phyloP scores from a whole-genome alignment of 495 filamentous ascomycete genomes.

The Lophium mytilinum region DNA sequence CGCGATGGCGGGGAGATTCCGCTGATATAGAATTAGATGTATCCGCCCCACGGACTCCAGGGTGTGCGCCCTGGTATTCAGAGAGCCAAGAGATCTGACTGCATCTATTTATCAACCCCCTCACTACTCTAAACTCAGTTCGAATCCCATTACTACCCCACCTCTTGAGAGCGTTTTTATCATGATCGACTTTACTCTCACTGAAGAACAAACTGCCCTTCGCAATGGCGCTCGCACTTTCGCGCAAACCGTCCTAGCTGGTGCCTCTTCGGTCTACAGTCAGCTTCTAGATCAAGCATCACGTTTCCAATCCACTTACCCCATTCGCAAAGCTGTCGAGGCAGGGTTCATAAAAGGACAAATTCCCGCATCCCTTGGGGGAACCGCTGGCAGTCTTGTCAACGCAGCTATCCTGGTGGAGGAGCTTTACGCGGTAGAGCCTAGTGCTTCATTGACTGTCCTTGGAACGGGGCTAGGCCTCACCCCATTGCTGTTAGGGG shows the following conservation, averaged over 20 bases:
- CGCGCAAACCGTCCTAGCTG: constrained; percentile 32
- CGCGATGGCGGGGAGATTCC: too few relatives aligned
- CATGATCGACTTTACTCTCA: constrained; percentile 39
- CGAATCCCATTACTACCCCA: background rate
- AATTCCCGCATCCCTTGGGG: constrained; percentile 38
- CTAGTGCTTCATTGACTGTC: constrained; percentile 41
- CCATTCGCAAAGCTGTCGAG: constrained; percentile 34
- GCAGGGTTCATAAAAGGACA: constrained; percentile 44
- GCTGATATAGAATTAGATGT: too few relatives aligned
- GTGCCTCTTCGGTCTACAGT: constrained; percentile 32
- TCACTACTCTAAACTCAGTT: background rate
- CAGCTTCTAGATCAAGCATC: constrained; percentile 26
- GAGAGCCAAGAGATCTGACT: too few relatives aligned
- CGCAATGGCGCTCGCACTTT: constrained; percentile 31
- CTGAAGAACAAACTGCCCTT: constrained; percentile 30
- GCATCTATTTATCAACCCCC: background rate
- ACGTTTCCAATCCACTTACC: constrained; percentile 41
- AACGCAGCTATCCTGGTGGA: constrained; percentile 46
- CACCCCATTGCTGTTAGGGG: constrained; percentile 40
- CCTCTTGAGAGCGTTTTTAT: constrained; percentile 3
- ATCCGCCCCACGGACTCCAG: too few relatives aligned
- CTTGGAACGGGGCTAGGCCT: constrained; percentile 46
- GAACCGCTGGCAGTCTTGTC: constrained; percentile 36
- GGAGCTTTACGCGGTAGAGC: constrained; percentile 45
- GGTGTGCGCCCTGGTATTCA: too few relatives aligned